A percentile compares a stretch with the other conserved stretches of the same genome.
Evolutionary conservation across 2,329 filamentous ascomycete genomes (phyloP).

Genomic region (Nemania abortiva): DNA sequence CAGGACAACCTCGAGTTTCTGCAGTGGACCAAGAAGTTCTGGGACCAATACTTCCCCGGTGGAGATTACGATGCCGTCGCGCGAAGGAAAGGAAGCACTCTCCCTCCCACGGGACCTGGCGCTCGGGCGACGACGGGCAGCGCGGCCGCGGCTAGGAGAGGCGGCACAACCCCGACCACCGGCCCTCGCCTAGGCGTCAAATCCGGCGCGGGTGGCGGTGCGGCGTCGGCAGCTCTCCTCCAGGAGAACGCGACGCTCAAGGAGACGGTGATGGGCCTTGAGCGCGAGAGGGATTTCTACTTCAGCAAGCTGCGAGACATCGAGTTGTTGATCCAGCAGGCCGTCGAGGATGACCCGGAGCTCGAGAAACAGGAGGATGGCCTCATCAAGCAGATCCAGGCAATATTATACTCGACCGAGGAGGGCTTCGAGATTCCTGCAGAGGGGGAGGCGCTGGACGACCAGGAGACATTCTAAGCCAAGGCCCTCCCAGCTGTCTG

Average conservation of each 20-base stretch:
- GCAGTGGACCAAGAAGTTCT: constrained; percentile 96
- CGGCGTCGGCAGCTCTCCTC: constrained; percentile 78
- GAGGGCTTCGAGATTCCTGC: constrained; percentile 90
- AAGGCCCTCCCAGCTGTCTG: not conserved
- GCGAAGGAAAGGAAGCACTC: constrained; percentile 82
- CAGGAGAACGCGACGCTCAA: constrained; percentile 90
- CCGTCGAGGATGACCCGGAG: constrained; percentile 91
- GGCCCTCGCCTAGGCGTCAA: constrained; percentile 57
- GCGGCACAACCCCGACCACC: constrained; percentile 73
- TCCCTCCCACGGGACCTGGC: constrained; percentile 63
- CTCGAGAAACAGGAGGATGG: constrained; percentile 94
- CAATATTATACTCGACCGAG: constrained; percentile 97
- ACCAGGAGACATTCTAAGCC: constrained; percentile 81
- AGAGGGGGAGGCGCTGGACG: constrained; percentile 77
- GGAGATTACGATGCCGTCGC: constrained; percentile 94
- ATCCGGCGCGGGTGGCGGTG: constrained; percentile 56
- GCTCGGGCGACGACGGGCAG: constrained; percentile 56
- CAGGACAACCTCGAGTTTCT: constrained; percentile 99
- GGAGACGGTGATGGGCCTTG: constrained; percentile 93
- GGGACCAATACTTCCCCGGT: constrained; percentile 98
- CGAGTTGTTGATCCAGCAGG: constrained; percentile 91
- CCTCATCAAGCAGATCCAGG: constrained; percentile 94
- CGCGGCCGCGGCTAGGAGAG: constrained; percentile 64
- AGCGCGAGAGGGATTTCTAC: constrained; percentile 98
- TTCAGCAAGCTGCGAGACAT: constrained; percentile 99